phyloP scores from a whole-genome alignment of 139 green algal species.

The Mesotaenium endlicherianum region DNA sequence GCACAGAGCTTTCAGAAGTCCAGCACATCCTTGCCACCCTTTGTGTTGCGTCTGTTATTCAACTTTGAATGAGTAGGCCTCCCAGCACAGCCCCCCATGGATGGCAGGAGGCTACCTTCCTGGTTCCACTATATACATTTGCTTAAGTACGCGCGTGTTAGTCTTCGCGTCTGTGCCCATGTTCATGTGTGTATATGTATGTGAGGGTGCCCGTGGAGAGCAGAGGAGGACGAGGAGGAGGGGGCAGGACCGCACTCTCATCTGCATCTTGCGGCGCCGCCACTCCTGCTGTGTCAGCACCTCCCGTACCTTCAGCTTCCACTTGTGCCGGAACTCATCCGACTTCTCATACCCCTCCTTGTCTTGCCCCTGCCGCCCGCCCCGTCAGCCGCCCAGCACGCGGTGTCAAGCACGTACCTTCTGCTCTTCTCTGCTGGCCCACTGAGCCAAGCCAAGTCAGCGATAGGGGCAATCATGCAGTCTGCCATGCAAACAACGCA shows the following conservation, averaged over 20 bases:
- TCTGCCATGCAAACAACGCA: neutral
- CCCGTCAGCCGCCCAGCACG: neutral
- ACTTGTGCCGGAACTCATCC: slow-evolving; percentile 46
- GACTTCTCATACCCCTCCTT: slow-evolving; percentile 34
- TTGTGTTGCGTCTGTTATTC: too few relatives aligned
- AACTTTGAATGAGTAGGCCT: too few relatives aligned
- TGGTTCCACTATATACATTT: too few relatives aligned
- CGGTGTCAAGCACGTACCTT: neutral
- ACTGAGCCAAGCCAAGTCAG: neutral
- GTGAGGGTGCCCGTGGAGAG: too few relatives aligned
- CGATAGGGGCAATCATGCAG: neutral
- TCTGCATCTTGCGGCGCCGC: slow-evolving; percentile 40
- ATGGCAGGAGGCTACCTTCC: too few relatives aligned
- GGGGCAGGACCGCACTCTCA: slow-evolving; percentile 13
- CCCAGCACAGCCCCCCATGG: too few relatives aligned
- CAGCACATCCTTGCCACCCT: too few relatives aligned
- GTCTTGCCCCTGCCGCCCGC: neutral
- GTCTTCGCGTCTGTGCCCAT: too few relatives aligned
- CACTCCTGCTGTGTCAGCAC: slow-evolving; percentile 46
- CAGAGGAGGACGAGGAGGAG: neutral
- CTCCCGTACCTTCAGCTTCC: slow-evolving; percentile 48
- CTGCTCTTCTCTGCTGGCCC: neutral
- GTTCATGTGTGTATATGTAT: too few relatives aligned
- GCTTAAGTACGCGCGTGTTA: too few relatives aligned
- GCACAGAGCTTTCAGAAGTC: too few relatives aligned